Evolutionary conservation across 2,329 filamentous ascomycete genomes (phyloP).

Genomic region (Colletotrichum limetticola): DNA sequence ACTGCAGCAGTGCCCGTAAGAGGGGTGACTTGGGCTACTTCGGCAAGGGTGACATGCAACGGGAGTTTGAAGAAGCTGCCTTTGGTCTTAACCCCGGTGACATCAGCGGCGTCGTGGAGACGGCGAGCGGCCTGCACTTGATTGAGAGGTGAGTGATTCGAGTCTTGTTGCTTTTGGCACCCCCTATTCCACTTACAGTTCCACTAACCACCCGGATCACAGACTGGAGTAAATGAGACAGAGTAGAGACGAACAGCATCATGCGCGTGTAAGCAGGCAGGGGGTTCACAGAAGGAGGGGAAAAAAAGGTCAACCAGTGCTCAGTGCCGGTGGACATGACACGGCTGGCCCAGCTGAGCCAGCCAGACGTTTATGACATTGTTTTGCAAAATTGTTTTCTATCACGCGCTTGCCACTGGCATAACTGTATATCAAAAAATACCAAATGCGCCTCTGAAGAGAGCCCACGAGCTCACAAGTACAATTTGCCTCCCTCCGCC

Average conservation of each 20-base stretch:
- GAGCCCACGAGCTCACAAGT: background rate
- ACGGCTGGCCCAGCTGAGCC: background rate
- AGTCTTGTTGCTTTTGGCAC: background rate
- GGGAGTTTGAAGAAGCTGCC: slow-evolving; percentile 96
- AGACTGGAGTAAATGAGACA: slow-evolving; percentile 47
- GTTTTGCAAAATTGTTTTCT: background rate
- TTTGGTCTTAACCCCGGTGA: slow-evolving; percentile 90
- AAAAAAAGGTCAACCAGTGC: slow-evolving; percentile 6
- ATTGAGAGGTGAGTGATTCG: slow-evolving; percentile 82
- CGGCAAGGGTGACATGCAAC: slow-evolving; percentile 95
- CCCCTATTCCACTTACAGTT: background rate
- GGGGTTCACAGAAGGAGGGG: background rate
- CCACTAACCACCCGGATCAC: slow-evolving; percentile 73
- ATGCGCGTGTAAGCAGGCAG: background rate
- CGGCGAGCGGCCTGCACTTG: slow-evolving; percentile 92
- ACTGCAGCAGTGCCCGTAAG: slow-evolving; percentile 96
- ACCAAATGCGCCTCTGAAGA: slow-evolving; percentile 22
- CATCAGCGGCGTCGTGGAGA: slow-evolving; percentile 89
- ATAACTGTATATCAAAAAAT: slow-evolving; percentile 32
- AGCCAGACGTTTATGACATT: background rate
- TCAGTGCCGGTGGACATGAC: background rate
- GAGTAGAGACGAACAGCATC: background rate
- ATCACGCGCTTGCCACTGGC: background rate
- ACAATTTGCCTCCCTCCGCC: background rate
- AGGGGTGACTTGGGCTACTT: slow-evolving; percentile 95